Percentiles rank a stretch among this genome's conserved stretches.
Evolutionary conservation across 371 early-diverging fungal species (phyloP).

Genomic region (Lichtheimia ornata): DNA sequence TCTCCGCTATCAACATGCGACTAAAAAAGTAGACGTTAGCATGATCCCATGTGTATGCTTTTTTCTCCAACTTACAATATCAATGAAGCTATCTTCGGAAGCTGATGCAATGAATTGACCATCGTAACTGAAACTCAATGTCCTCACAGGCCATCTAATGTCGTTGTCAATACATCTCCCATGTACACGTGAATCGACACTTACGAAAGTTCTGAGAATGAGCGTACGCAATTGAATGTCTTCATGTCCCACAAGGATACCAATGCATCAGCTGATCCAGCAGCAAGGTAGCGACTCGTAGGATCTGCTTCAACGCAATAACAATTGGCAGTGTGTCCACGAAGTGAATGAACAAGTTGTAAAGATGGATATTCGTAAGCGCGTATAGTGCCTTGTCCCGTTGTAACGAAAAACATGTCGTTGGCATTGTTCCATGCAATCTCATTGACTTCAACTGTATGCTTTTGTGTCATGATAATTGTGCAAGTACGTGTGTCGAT

Average conservation of each 20-base stretch:
- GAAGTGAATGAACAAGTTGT: conserved; percentile 57
- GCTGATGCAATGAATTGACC: conserved; percentile 84
- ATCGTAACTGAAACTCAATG: conserved; percentile 84
- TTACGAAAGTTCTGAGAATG: conserved; percentile 73
- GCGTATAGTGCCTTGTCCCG: conserved; percentile 75
- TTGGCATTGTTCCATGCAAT: conserved; percentile 82
- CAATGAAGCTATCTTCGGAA: conserved; percentile 79
- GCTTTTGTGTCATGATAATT: conserved; percentile 55
- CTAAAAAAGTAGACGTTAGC: conserved; percentile 25
- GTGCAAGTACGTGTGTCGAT: conserved; percentile 72
- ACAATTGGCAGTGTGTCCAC: conserved; percentile 82
- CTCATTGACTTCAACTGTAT: conserved; percentile 71
- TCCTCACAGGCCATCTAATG: conserved; percentile 78
- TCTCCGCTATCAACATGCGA: conserved; percentile 79
- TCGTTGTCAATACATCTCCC: not conserved
- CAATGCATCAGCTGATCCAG: conserved; percentile 78
- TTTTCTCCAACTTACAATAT: conserved; percentile 58
- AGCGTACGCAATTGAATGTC: conserved; percentile 61
- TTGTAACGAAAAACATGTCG: conserved; percentile 76
- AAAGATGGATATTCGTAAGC: conserved; percentile 67
- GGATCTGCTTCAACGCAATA: conserved; percentile 87
- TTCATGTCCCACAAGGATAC: conserved; percentile 79
- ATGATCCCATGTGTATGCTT: not conserved
- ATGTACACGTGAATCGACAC: conserved; percentile 13
- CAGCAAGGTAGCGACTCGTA: conserved; percentile 73